phyloP scores from a whole-genome alignment of 129 eudicot species.

The Solidago caesia region DNA sequence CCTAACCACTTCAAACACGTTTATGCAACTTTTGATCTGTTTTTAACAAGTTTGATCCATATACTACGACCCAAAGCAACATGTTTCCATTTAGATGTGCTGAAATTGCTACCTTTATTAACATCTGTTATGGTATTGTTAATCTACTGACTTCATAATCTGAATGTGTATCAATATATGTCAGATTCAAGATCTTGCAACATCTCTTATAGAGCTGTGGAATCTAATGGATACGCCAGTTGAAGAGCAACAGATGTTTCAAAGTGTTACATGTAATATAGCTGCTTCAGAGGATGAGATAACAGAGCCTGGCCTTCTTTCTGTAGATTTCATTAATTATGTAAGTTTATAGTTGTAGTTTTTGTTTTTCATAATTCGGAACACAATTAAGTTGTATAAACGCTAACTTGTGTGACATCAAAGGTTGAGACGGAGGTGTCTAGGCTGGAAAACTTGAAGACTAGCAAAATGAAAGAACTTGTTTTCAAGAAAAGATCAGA shows the following conservation, averaged over 20 bases:
- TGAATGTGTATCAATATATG: background rate
- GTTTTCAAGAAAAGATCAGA: conserved; percentile 82
- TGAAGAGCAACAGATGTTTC: conserved; percentile 79
- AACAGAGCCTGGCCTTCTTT: conserved; percentile 62
- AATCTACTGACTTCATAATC: conserved; percentile 8
- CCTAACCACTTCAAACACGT: too few species aligned
- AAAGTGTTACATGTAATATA: conserved; percentile 64
- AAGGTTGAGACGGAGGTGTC: conserved; percentile 84
- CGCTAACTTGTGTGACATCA: background rate
- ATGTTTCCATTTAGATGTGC: too few species aligned
- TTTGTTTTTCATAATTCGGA: background rate
- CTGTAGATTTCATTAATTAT: conserved; percentile 54
- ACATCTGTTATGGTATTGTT: background rate
- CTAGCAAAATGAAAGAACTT: conserved; percentile 86
- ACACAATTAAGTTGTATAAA: background rate
- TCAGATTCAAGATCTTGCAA: conserved; percentile 79
- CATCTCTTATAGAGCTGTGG: conserved; percentile 76
- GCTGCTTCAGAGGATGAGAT: conserved; percentile 80
- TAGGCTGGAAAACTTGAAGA: conserved; percentile 71
- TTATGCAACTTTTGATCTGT: too few species aligned
- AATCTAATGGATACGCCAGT: conserved; percentile 75
- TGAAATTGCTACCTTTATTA: too few species aligned
- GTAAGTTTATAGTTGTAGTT: conserved; percentile 39
- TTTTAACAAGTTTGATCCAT: too few species aligned
- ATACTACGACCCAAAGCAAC: too few species aligned